Base-by-base conservation (phyloP, 768 basidiomycete genomes). In the Leccinum ochraceum region DNA sequence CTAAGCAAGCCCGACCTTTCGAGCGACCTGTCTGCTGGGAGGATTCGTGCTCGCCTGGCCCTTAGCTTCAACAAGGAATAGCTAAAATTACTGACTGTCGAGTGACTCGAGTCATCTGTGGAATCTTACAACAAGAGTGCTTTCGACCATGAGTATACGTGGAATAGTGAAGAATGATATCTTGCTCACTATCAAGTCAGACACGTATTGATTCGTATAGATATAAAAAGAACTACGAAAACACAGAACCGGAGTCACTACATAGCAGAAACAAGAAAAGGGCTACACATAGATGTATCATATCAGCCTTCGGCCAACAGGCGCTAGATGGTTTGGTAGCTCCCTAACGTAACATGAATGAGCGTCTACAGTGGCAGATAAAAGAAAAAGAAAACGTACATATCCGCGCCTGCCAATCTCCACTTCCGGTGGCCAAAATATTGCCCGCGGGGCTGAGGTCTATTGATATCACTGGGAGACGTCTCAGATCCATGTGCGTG, bases 331-430 rank as follows among this genome's bases (percentile, higher is more conserved):
- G 70, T 70, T 60, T 74, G 72, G 49, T 73, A 73, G 58, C 67
- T 73, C 71, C 71, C 71, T 73, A 34, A 9, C 58, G 49, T 20
- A 51, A 28, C 46, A n/a, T 48, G 20, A 51, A 42, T 62, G 53
- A 68, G 56, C 20, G 32, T 58, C 17, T 42, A 54, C 32, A 39
- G 17, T 10, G 24, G 24, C 10, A 52, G 28, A 32, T 10, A 24
- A 37, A 24, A 22, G 55, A 53, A 58, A 53, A 79, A 20, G 55
- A 53, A 58, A 53, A 79, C 82, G 63, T 60, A 84, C 87, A 89
- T 77, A 89, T 84, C 74, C 86, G 78, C 48, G 88, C 88, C 69
- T 83, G 81, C 78, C 84, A 87, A 71, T 90, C 88, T 6, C 88
- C 89, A 66, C 83, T 85, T 26, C 88, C 88, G 4, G 86, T 87